Evolutionary conservation across 2,329 filamentous ascomycete species (phyloP).

Genomic region (Colletotrichum plurivorum): DNA sequence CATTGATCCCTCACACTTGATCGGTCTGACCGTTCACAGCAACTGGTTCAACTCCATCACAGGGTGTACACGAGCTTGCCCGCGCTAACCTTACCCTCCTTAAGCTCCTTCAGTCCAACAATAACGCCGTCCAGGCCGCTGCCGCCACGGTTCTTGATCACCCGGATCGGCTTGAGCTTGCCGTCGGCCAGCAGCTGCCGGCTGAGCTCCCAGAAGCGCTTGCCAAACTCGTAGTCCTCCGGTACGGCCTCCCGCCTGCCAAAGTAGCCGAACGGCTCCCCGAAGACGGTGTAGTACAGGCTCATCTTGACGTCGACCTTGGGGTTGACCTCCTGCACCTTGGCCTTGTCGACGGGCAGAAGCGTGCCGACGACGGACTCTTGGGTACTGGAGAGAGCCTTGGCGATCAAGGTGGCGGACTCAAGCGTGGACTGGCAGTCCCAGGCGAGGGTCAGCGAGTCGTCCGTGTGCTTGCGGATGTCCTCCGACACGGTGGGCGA

Average conservation of each 20-base stretch:
- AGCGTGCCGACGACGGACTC: slow-evolving; percentile 56
- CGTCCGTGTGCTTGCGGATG: slow-evolving; percentile 45
- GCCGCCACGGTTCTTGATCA: slow-evolving; percentile 47
- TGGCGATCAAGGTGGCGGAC: slow-evolving; percentile 44
- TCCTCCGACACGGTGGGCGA: slow-evolving; percentile 42
- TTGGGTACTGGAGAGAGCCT: slow-evolving; percentile 29
- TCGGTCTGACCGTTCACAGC: neutral
- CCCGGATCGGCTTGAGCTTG: slow-evolving; percentile 50
- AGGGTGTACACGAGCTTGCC: slow-evolving; percentile 59
- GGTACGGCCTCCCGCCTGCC: slow-evolving; percentile 30
- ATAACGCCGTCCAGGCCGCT: slow-evolving; percentile 52
- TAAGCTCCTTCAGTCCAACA: slow-evolving; percentile 50
- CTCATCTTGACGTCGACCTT: slow-evolving; percentile 49
- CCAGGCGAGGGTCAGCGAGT: slow-evolving; percentile 45
- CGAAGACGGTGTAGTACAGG: slow-evolving; percentile 55
- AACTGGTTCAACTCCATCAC: neutral
- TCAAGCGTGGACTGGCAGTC: slow-evolving; percentile 43
- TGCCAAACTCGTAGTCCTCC: slow-evolving; percentile 51
- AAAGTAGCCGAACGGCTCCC: slow-evolving; percentile 48
- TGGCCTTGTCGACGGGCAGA: slow-evolving; percentile 53
- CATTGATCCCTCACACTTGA: neutral
- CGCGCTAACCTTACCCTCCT: slow-evolving; percentile 53
- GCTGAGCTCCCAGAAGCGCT: slow-evolving; percentile 52
- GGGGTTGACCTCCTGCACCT: slow-evolving; percentile 58
- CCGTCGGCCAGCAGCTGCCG: slow-evolving; percentile 51